Percentiles rank a stretch among this genome's conserved stretches.
phyloP scores from a whole-genome alignment of 345 rosid genomes.

The Syzygium grande region DNA sequence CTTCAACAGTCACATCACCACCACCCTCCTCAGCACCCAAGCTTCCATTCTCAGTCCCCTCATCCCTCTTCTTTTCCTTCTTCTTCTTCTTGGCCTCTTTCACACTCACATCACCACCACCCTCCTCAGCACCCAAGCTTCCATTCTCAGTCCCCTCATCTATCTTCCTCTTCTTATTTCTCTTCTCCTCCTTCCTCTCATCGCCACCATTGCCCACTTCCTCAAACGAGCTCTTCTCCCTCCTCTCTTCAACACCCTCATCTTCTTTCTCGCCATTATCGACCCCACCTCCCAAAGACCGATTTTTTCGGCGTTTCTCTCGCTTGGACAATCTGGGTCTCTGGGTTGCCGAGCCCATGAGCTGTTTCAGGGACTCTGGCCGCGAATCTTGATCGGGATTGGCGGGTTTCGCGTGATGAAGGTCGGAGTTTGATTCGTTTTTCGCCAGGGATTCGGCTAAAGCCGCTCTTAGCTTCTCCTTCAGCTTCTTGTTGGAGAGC shows the following conservation, averaged over 20 bases:
- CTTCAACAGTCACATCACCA: not conserved
- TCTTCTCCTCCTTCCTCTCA: not conserved
- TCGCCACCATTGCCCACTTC: not conserved
- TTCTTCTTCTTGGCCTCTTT: not conserved
- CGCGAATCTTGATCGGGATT: conserved; percentile 11
- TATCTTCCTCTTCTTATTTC: not conserved
- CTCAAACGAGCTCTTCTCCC: conserved; percentile 11
- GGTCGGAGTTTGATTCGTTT: conserved; percentile 4
- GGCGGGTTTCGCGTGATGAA: not conserved
- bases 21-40: not conserved
- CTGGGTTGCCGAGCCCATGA: conserved; percentile 44
- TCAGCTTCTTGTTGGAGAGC: conserved; percentile 86
- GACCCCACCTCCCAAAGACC: conserved; percentile 9
- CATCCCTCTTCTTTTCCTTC: conserved; percentile 2
- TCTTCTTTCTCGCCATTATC: conserved; percentile 6
- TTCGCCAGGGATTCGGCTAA: conserved; percentile 25
- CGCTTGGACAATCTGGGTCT: conserved; percentile 72
- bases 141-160: conserved; percentile 4
- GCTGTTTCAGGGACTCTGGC: conserved; percentile 40
- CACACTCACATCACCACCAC: not conserved
- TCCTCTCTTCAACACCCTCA: conserved; percentile 6
- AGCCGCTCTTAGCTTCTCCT: conserved; percentile 59
- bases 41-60: conserved; percentile 2
- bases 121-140: not conserved
- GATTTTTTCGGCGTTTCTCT: conserved; percentile 48